phyloP scores from a whole-genome alignment of 2,329 filamentous ascomycete genomes.

The Amauroascus verrucosus region DNA sequence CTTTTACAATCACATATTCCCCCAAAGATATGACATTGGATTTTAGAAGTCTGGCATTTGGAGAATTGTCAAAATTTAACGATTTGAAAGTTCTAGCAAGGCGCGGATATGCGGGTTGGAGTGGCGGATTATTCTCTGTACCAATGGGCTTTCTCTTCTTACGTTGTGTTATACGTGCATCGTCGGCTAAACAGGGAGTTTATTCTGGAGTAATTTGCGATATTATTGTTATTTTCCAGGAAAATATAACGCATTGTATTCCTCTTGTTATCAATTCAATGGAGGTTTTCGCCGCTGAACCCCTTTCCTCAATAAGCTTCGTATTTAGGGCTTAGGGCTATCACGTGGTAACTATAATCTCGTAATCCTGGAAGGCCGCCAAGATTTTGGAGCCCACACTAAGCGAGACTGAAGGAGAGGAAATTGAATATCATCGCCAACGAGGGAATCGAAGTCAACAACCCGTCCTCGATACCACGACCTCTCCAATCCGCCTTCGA shows the following conservation, averaged over 20 bases:
- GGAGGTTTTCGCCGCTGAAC: no score
- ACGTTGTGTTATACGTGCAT: slow-evolving; percentile 4
- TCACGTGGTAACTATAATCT: slow-evolving; percentile 9
- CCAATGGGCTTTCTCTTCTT: slow-evolving; percentile 1
- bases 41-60: slow-evolving; percentile 7
- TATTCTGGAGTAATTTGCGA: neutral
- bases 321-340: slow-evolving; percentile 31
- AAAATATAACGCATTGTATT: neutral
- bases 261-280: neutral
- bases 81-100: slow-evolving; percentile 12
- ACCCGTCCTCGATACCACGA: slow-evolving; percentile 21
- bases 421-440: slow-evolving; percentile 24
- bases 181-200: neutral
- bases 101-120: slow-evolving; percentile 8
- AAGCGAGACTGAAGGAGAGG: slow-evolving; percentile 29
- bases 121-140: neutral
- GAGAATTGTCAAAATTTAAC: slow-evolving; percentile 4
- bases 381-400: slow-evolving; percentile 37
- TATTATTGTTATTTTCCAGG: neutral
- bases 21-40: neutral
- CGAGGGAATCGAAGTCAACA: slow-evolving; percentile 16
- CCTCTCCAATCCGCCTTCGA: slow-evolving; percentile 1
- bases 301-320: neutral
- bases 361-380: slow-evolving; percentile 24
- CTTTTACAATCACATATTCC: neutral